Conservation (phyloP, 2,329 filamentous ascomycete species). For the Aspergillus vadensis region DNA sequence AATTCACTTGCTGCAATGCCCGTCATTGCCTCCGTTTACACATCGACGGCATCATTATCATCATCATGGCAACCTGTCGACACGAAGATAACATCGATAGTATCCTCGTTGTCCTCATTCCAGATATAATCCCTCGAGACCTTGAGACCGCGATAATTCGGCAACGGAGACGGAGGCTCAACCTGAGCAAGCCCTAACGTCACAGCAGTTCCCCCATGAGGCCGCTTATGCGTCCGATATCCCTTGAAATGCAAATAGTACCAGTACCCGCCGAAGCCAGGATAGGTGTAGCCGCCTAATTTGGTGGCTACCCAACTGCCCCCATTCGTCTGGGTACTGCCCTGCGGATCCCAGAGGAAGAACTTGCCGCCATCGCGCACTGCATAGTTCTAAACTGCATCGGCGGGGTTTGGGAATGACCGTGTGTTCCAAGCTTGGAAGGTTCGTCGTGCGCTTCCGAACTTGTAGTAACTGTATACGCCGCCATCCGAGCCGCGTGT, state of each 20-base stretch:
- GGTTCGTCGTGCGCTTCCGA: neutral
- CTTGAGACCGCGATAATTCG: neutral
- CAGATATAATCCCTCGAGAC: neutral
- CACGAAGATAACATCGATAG: neutral
- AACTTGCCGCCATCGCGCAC: neutral
- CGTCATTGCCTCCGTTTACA: neutral
- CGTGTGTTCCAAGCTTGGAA: neutral
- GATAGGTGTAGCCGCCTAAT: slow-evolving; percentile 1
- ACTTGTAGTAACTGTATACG: slow-evolving; percentile 7
- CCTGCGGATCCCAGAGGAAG: slow-evolving; percentile 1
- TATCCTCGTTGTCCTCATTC: neutral
- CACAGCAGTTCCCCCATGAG: neutral
- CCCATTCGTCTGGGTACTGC: slow-evolving; percentile 2
- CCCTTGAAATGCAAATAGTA: slow-evolving; percentile 3
- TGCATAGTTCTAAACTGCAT: neutral
- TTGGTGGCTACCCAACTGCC: slow-evolving; percentile 4
- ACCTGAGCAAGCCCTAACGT: slow-evolving; percentile 1
- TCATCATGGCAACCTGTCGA: neutral
- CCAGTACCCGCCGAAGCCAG: neutral
- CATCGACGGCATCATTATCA: neutral
- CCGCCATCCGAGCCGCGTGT: neutral
- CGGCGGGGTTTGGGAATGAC: neutral
- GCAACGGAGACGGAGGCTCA: neutral
- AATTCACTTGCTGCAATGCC: too few relatives aligned
- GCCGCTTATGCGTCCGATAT: neutral